A percentile compares a stretch with the other conserved stretches of the same genome.
Conservation (phyloP, 148 eudicot genomes). For the Agrostemma githago region DNA sequence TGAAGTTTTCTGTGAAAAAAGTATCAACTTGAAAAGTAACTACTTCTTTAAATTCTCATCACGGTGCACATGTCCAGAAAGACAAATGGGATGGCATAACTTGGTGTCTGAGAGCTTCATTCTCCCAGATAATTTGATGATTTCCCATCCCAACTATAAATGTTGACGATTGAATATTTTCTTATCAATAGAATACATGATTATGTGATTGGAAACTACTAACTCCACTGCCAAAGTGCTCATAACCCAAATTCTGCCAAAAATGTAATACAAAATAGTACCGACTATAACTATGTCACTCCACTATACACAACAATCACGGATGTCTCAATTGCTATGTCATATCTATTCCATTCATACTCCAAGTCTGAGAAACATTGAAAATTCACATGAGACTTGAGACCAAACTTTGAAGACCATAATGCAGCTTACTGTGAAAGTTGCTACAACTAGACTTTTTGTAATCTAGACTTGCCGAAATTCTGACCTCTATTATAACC, state of each 20-base stretch:
- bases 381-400: neutral
- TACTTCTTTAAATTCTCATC: no score
- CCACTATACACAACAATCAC: neutral
- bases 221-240: neutral
- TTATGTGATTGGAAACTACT: neutral
- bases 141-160: neutral
- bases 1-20: neutral
- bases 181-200: neutral
- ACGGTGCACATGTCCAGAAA: neutral
- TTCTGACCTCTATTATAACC: neutral
- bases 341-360: neutral
- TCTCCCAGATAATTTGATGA: neutral
- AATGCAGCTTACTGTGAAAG: neutral
- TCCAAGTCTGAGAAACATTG: neutral
- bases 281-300: conserved; percentile 2
- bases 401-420: neutral
- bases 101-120: neutral
- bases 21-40: neutral
- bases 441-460: neutral
- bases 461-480: neutral
- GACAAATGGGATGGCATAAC: neutral
- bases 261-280: neutral
- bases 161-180: neutral
- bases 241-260: neutral
- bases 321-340: neutral